Evolutionary conservation across 2,329 filamentous ascomycete genomes (phyloP), one percentile per base, ranked within the genome.

Genomic region (Claviceps pazoutovae): DNA sequence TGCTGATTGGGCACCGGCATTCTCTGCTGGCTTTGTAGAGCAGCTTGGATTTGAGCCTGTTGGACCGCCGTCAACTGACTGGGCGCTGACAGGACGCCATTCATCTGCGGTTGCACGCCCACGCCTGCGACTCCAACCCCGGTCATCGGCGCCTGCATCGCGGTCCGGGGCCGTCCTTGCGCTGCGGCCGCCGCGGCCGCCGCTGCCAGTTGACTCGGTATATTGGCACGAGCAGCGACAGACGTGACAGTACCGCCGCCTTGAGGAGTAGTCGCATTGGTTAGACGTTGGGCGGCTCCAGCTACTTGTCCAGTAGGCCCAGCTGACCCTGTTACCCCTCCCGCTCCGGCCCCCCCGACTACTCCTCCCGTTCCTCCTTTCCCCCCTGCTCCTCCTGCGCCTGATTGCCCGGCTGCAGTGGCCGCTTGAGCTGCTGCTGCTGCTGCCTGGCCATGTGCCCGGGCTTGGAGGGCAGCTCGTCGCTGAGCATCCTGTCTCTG

Each of bases 11-110:
- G 63, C 57, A 67, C 65, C 2, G 80, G 76, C 70, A 87, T 76
- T 51, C 83, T 76, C 50, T 79, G 74, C 56, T 84, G 76, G 5
- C 70, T 71, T 55, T 76, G 71, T 57, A 70, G 58, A 16, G 74
- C 74, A 14, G 53, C 53, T 59, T 84, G 82, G 70, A 88, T 76
- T 57, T 84, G 84, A 23, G 84, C 82, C 62, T 86, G 83, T 39
- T 82, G 80, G 23, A 86, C 74, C 46, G 78, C 77, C 54, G 79
- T 80, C 71, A 86, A 76, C 43, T 79, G 75, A 61, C 80, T 74
- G 2, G 71, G 79, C 26, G 70, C 75, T 53, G 71, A 73, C 45
- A 72, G 75, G 55, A 67, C 75, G 51, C 69, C 74, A 55, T 65
- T 66, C 66, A 76, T 72, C 62, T 73, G 79, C n/a, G 68, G 66